Base-by-base conservation (phyloP, 768 basidiomycete genomes). In the Leccinum obscurum region DNA sequence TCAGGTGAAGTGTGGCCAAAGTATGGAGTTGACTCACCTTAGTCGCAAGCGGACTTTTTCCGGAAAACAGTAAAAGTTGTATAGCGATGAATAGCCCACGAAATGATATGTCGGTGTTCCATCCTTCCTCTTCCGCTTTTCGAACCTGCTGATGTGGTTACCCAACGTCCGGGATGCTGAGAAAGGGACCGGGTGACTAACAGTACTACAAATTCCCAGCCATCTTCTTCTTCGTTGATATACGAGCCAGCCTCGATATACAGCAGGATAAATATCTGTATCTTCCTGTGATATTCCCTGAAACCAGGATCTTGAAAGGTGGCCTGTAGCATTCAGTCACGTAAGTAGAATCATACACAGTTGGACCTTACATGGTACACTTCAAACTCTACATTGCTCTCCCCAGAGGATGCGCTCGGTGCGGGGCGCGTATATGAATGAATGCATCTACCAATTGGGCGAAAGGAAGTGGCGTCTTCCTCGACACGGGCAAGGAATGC, bases 191-290 rank as follows among this genome's bases (percentile, higher is more conserved):
- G 24, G 14, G 17, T 26, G 13, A 82, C 93, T 59, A 67, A 97
- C 90, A 97, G 75, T 1, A 93, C 79, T 46, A 87, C 83, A 72
- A 98, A 98, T 72, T 98, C 93, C 96, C 96, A 98, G 2, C 82
- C 80, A 22, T 94, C 90, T 70, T 98, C 96, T 6, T 92, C 92
- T 64, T 98, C 96, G 67, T 89, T 85, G 64, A 99, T 92, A 73
- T 94, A 98, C 13, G 92, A 93, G 3, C 95, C 97, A 11, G 85
- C 97, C 71, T 99, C 97, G 67, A 99, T 94, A 76, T 93, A 98
- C 6, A 99, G 79, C 57, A 96, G 72, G 64, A 98, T 93, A 72
- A 97, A 98, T 54, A 98, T 71, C 75, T 98, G 97, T 90, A 97
- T 96, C 56, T 85, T 80, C 17, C 89, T 83, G 70, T 98, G 96